These are phyloP conservation scores for Penicillium decumbens DNA, from an alignment of 2,329 filamentous ascomycete genomes.

Conservation along the genomic window DNA sequence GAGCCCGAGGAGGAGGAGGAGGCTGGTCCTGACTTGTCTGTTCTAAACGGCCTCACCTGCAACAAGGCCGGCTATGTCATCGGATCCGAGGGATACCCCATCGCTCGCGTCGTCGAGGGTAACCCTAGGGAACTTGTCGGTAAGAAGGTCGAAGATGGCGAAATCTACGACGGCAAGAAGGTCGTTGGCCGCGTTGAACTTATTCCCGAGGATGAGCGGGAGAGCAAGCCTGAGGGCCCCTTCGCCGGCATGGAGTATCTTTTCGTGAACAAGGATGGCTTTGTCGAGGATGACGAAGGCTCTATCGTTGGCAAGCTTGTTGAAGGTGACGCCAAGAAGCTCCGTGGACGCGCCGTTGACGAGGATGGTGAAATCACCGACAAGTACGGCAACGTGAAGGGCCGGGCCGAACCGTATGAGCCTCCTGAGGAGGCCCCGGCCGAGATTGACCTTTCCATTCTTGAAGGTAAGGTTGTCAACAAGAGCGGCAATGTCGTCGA, in stretches of 20 bases:
- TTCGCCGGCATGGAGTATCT: conserved; percentile 57
- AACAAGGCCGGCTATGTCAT: conserved; percentile 59
- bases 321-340: conserved; percentile 65
- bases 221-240: conserved; percentile 52
- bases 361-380: conserved; percentile 79
- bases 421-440: conserved; percentile 41
- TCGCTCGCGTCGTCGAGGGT: conserved; percentile 52
- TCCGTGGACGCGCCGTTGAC: conserved; percentile 70
- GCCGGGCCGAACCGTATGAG: conserved; percentile 55
- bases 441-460: conserved; percentile 54
- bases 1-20: conserved; percentile 30
- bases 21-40: conserved; percentile 22
- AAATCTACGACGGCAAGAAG: conserved; percentile 54
- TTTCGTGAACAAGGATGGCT: conserved; percentile 54
- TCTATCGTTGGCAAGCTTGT: conserved; percentile 68
- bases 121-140: conserved; percentile 6
- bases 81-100: conserved; percentile 49
- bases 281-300: conserved; percentile 70
- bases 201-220: conserved; percentile 54
- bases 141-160: conserved; percentile 46
- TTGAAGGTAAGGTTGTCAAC: conserved; percentile 60
- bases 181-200: conserved; percentile 55
- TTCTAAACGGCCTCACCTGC: conserved; percentile 50
- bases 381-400: conserved; percentile 63
- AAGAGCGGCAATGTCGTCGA: conserved; percentile 61